These are phyloP conservation scores for Globisporangium recalcitrans DNA, from an alignment of 352 stramenopile species.

Conservation along the genomic window DNA sequence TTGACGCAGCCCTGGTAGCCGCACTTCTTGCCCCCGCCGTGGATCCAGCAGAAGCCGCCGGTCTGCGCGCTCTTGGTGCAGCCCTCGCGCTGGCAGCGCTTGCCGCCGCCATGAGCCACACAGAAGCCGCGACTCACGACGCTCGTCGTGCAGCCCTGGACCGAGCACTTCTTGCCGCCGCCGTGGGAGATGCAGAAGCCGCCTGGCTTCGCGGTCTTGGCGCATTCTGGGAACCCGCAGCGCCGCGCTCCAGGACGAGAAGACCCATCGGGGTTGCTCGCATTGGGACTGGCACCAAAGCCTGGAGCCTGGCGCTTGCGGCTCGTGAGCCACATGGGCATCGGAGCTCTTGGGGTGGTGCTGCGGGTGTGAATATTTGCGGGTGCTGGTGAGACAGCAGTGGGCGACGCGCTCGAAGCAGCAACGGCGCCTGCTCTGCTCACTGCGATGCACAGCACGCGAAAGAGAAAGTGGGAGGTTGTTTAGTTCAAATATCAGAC, in stretches of 20 bases:
- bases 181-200: constrained; percentile 68
- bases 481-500: neutral
- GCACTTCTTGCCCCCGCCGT: constrained; percentile 47
- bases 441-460: neutral
- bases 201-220: constrained; percentile 33
- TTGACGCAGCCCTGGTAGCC: constrained; percentile 33
- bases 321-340: neutral
- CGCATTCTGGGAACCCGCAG: constrained; percentile 34
- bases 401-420: neutral
- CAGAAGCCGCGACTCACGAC: constrained; percentile 42
- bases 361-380: neutral
- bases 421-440: neutral
- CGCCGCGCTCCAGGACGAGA: constrained; percentile 9
- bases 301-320: constrained; percentile 1
- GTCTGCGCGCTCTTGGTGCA: constrained; percentile 41
- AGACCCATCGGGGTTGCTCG: neutral
- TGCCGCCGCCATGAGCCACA: constrained; percentile 42
- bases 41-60: constrained; percentile 37
- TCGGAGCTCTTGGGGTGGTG: neutral
- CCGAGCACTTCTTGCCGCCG: constrained; percentile 49
- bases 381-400: neutral
- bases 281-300: neutral
- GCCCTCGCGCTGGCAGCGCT: constrained; percentile 29
- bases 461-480: neutral
- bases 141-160: constrained; percentile 32